Evolutionary conservation across 192 early-diverging fungal genomes (phyloP), one percentile per base, ranked within the genome.

Genomic region (Coemansia umbellata): DNA sequence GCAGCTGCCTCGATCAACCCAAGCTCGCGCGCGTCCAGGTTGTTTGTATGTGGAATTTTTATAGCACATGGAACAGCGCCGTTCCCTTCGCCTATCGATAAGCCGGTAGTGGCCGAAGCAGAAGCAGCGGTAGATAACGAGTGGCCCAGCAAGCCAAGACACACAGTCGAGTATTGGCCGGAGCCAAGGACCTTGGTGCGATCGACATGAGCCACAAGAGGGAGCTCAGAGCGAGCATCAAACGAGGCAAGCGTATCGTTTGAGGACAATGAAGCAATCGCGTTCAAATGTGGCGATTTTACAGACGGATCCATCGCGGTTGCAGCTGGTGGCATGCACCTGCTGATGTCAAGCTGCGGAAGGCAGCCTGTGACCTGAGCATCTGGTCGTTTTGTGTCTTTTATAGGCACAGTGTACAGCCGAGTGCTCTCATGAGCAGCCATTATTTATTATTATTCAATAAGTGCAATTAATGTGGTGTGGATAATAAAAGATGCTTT

Each of bases 141-240:
- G 13, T 21, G 21, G 22, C 15, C 47, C 24, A 74, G 55, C 32
- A 47, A 56, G 5, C 66, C 73, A 17, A 63, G 33, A 27, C 66
- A 69, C 23, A 76, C 73, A 9, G 73, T 76, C 31, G 73, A 60
- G 58, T 67, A 76, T 50, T 76, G 73, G 27, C 73, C 73, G 2
- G 50, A 41, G 31, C 73, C 73, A 17, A 76, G 44, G 22, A 76
- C 64, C 31, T 48, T 55, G 42, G 44, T 35, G 50, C 61, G 66
- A 36, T 76, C 62, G 8, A 65, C 52, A 13, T 31, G 48, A 11
- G 67, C 60, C 3, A 33, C 37, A 43, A 60, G 43, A 8, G 43
- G 43, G n/a, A 14, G 49, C 42, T 33, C 32, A 13, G 6, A 36
- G 21, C 28, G 43, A 13, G 15, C 43, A 15, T 63, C 56, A 1